A percentile compares a stretch with the other conserved stretches of the same genome.
Conservation (phyloP, 345 rosid species). For the Adansonia digitata region DNA sequence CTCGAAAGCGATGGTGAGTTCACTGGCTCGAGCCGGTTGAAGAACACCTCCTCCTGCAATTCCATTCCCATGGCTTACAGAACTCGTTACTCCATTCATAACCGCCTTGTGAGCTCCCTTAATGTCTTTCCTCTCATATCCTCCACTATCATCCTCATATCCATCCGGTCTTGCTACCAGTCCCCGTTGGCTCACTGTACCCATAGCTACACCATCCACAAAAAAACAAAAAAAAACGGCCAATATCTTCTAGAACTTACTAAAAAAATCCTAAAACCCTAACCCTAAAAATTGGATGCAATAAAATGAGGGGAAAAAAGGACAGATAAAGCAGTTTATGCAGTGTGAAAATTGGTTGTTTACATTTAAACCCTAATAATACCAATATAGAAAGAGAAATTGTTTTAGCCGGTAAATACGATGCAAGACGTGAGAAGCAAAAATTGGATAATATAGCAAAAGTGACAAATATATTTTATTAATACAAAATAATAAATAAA, state of each 20-base stretch:
- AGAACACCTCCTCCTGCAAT: neutral
- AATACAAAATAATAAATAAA: neutral
- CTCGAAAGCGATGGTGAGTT: constrained; percentile 42
- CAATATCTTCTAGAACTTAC: neutral
- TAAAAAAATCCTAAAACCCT: constrained; percentile 2
- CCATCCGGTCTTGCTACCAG: constrained; percentile 13
- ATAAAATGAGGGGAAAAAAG: neutral
- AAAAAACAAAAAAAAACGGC: neutral
- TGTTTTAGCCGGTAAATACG: neutral
- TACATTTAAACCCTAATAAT: neutral
- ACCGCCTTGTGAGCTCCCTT: neutral
- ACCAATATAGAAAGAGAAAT: neutral
- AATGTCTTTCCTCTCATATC: neutral
- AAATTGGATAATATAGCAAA: neutral
- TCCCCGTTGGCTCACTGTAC: constrained; percentile 20
- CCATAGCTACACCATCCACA: constrained; percentile 28
- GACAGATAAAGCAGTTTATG: neutral
- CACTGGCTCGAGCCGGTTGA: constrained; percentile 31
- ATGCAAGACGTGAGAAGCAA: neutral
- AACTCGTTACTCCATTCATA: constrained; percentile 14
- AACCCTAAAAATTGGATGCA: neutral
- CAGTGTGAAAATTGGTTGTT: neutral
- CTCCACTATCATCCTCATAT: constrained; percentile 6
- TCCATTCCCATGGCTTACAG: constrained; percentile 2
- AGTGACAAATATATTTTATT: too few species aligned